Evolutionary conservation across 2,329 filamentous ascomycete species (phyloP).

Genomic region (Calycina herbarum): DNA sequence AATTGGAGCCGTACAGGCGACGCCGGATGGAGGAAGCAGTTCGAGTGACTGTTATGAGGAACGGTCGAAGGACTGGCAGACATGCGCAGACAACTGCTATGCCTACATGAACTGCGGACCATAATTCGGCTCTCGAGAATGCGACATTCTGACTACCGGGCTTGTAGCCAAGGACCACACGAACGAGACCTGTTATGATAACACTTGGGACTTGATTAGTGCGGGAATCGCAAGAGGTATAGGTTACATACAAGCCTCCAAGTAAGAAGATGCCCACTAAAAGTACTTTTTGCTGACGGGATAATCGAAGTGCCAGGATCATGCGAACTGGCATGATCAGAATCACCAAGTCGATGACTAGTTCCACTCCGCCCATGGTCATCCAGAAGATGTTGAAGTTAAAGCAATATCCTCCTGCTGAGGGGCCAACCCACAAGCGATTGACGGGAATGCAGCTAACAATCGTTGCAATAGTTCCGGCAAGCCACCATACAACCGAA

Average conservation of each 20-base stretch:
- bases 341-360: constrained; percentile 3
- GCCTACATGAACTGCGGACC: constrained; percentile 19
- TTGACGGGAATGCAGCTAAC: constrained; percentile 6
- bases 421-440: constrained; percentile 4
- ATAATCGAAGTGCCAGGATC: neutral
- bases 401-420: constrained; percentile 7
- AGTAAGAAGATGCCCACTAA: constrained; percentile 11
- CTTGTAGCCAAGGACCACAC: constrained; percentile 17
- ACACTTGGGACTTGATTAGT: constrained; percentile 13
- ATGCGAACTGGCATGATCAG: constrained; percentile 8
- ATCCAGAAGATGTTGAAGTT: constrained; percentile 11
- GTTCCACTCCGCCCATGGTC: constrained; percentile 7
- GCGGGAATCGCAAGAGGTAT: neutral
- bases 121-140: constrained; percentile 19
- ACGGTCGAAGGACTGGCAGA: constrained; percentile 19
- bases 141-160: constrained; percentile 19
- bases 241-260: constrained; percentile 11
- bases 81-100: constrained; percentile 23
- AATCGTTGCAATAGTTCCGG: neutral
- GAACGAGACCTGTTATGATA: constrained; percentile 18
- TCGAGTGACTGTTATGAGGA: neutral
- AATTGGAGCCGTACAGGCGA: neutral
- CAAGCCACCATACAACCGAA: constrained; percentile 3
- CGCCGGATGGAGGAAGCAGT: neutral
- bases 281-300: constrained; percentile 6